Evolutionary conservation across 1,284 basidiomycete genomes (phyloP).

Genomic region (Cutaneotrichosporon dermatis): DNA sequence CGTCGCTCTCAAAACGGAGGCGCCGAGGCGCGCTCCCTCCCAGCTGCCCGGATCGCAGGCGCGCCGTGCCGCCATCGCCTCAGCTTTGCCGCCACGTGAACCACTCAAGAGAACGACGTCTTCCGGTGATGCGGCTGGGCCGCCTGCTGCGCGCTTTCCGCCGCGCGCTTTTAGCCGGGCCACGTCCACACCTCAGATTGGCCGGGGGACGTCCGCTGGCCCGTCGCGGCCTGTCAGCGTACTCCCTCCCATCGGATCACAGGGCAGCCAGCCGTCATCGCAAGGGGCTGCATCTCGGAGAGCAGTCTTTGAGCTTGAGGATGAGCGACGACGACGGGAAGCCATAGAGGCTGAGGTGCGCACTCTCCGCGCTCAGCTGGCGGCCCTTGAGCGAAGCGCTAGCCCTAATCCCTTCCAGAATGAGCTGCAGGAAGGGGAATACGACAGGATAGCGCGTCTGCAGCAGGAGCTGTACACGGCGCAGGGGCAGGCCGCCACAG

Average conservation of each 20-base stretch:
- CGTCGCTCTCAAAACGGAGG: background rate
- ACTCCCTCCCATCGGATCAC: constrained; percentile 34
- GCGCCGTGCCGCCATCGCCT: constrained; percentile 12
- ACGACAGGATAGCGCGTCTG: constrained; percentile 6
- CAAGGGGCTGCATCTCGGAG: constrained; percentile 32
- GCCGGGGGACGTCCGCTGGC: constrained; percentile 9
- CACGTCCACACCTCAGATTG: constrained; percentile 29
- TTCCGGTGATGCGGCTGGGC: background rate
- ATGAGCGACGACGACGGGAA: constrained; percentile 28
- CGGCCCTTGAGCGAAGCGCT: background rate
- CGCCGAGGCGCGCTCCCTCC: background rate
- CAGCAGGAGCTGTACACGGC: constrained; percentile 33
- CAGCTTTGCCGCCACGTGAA: background rate
- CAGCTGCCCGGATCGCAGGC: constrained; percentile 15
- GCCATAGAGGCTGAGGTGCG: constrained; percentile 10
- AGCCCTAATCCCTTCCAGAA: constrained; percentile 1
- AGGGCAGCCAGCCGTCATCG: constrained; percentile 23
- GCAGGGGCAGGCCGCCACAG: constrained; percentile 33
- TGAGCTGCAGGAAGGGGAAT: no score
- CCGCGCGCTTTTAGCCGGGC: constrained; percentile 27
- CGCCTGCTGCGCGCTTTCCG: background rate
- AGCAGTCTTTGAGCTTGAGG: constrained; percentile 33
- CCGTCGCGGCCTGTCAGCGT: constrained; percentile 6
- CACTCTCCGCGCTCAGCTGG: constrained; percentile 7
- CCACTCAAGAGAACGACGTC: constrained; percentile 17